Base-by-base conservation (phyloP, 768 basidiomycete genomes). In the Cantharellus anzutake region DNA sequence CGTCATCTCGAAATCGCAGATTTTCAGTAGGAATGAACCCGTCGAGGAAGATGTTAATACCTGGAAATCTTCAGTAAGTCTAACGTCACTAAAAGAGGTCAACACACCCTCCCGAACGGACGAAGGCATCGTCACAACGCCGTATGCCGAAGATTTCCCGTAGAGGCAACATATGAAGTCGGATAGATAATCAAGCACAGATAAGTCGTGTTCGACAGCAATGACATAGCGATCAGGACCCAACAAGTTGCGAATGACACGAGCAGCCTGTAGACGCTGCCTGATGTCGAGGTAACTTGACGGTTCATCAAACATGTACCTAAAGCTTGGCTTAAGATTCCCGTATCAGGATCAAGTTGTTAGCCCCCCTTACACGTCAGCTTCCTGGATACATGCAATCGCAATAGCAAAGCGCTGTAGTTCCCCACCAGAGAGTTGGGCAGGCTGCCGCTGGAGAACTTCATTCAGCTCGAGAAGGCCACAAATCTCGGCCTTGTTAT, bases 271-370 rank as follows among this genome's bases (percentile, higher is more conserved):
- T 65, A 99, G 73, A 67, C 96, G 86, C 70, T 99, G 96, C 71
- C 80, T 88, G 72, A 98, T 80, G 75, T 99, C 96, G 64, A 99
- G 79, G 70, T 98, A 99, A 75, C 86, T 90, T 40, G 94, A 98
- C 14, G 96, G 96, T 69, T 98, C 96, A 74, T 98, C 92, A 68
- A 97, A 97, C 92, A 97, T 97, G 75, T 96, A 96, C 42, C 88
- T 91, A 68, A 35, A 58, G 41, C 41, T 51, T 42, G 44, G 41
- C 57, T 20, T 11, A 39, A 50, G 50, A 39, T 53, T 39, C 53
- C 20, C 57, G 11, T 35, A 41, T 4, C 57, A 39, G 42, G 40
- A 5, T n/a, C 52, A 37, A 11, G 52, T 55, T 48, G 44, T 48
- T 48, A 16, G 14, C 14, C 39, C n/a, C n/a, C 4, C 90, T 65